Base-by-base conservation (phyloP, 2,329 filamentous ascomycete genomes). In the Talaromyces sp. region DNA sequence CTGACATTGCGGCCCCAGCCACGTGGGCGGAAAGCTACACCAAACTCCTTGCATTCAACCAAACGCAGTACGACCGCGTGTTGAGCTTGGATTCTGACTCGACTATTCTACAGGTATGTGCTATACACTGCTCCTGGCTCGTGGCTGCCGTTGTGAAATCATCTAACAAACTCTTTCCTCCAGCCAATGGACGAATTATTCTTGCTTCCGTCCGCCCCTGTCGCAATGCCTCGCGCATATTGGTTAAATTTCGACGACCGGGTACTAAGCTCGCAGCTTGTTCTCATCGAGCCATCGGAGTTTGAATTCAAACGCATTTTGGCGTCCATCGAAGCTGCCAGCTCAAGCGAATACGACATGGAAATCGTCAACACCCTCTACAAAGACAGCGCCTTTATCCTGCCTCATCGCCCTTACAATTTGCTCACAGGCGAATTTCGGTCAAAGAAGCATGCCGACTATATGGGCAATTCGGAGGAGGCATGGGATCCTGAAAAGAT, bases 191-290 rank as follows among this genome's bases (percentile, higher is more conserved):
- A 90, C 66, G 86, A 89, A 56, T 77, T 89, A 0, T 90, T 90
- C 73, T 77, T 86, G 3, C 74, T 86, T 1, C 87, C 86, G 0
- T 70, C 74, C 1, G 79, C 79, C 2, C 76, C 84, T 0, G 79
- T 89, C 2, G 86, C 86, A 1, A 85, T 89, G 80, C 86, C 87
- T 1, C 81, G 84, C 49, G 87, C 87, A 4, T 89, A 90, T 70
- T 90, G 87, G 87, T 75, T 86, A 1, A 75, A 81, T 17, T 80
- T 81, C 0, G 73, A 78, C 0, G 75, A 77, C 21, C 77, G 77
- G 62, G 77, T 78, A 2, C 75, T 89, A 8, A 83, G 83, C 0
- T 83, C 82, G 3, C 79, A 84, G 58, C 67, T 88, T 35, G 80
- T 88, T 70, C 78, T 88, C 1, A 71, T 87, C 50, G 73, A 84